These are phyloP conservation scores for Calycina herbarum DNA, from an alignment of 2,329 filamentous ascomycete genomes.

Conservation along the genomic window DNA sequence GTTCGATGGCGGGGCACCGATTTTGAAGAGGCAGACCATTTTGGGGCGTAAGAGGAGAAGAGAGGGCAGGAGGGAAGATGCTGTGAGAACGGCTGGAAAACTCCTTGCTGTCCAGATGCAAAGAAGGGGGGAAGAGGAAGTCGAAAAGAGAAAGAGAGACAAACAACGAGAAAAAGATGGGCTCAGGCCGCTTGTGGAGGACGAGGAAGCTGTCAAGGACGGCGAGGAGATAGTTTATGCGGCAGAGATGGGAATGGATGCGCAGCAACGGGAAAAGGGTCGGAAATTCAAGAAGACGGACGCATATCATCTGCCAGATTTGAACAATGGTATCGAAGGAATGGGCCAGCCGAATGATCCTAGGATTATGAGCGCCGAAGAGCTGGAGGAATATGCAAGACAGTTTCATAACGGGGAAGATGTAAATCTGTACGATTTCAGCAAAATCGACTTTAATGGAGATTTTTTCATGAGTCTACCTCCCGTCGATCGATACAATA, in stretches of 20 bases:
- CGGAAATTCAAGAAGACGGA: conserved; percentile 89
- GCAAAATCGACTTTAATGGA: conserved; percentile 96
- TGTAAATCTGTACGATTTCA: conserved; percentile 90
- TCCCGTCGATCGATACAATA: conserved; percentile 90
- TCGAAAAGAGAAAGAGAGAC: conserved; percentile 55
- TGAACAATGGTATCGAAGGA: conserved; percentile 73
- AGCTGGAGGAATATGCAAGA: conserved; percentile 88
- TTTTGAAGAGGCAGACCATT: conserved; percentile 89
- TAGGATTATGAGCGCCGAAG: conserved; percentile 92
- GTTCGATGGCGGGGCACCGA: conserved; percentile 92
- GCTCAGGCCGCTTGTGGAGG: conserved; percentile 46
- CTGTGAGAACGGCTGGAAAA: conserved; percentile 85
- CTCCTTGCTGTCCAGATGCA: conserved; percentile 94
- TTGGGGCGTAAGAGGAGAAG: conserved; percentile 73
- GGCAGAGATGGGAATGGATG: conserved; percentile 82
- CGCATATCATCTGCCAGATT: conserved; percentile 88
- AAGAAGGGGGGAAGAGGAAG: conserved; percentile 82
- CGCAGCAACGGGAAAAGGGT: conserved; percentile 70
- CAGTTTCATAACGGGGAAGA: conserved; percentile 94
- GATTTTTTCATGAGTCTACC: conserved; percentile 93
- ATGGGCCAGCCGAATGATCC: conserved; percentile 93
- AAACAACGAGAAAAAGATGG: conserved; percentile 42
- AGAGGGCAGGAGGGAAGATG: conserved; percentile 91
- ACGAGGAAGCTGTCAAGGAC: conserved; percentile 68
- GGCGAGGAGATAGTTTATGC: conserved; percentile 77